Evolutionary conservation across 768 basidiomycete genomes (phyloP).

Genomic region (Suillus ampliporus): DNA sequence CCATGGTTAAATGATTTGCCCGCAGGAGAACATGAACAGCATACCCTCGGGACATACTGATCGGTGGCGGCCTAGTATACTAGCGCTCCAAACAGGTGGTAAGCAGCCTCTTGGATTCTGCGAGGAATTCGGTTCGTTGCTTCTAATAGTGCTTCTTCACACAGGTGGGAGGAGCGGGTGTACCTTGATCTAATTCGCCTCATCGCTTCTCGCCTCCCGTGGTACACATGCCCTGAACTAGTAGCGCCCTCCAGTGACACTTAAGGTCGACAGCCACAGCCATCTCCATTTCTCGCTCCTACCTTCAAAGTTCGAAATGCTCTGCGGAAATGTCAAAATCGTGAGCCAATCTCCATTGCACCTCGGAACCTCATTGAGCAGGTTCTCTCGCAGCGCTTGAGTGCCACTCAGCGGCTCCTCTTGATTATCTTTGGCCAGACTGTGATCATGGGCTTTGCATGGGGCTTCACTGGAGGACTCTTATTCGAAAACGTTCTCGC

Average conservation of each 20-base stretch:
- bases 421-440: slow-evolving; percentile 2
- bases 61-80: too few species aligned
- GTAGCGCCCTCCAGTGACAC: not conserved
- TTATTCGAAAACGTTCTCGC: not conserved
- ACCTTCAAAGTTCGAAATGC: not conserved
- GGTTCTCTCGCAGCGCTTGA: not conserved
- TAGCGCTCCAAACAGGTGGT: not conserved
- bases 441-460: slow-evolving; percentile 1
- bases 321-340: not conserved
- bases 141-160: not conserved
- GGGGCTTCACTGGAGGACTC: not conserved
- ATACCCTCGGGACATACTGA: not conserved
- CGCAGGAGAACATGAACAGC: not conserved
- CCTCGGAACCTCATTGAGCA: not conserved
- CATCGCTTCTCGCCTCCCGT: not conserved
- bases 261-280: not conserved
- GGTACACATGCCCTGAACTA: not conserved
- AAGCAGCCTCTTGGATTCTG: not conserved
- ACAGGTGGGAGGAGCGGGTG: not conserved
- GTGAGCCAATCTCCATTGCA: not conserved
- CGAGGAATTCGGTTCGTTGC: not conserved
- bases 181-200: not conserved
- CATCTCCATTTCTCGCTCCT: too few species aligned
- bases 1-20: too few species aligned
- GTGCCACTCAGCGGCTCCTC: not conserved